Evolutionary conservation across 2,329 filamentous ascomycete genomes (phyloP).

Genomic region (Colletotrichum limetticola): DNA sequence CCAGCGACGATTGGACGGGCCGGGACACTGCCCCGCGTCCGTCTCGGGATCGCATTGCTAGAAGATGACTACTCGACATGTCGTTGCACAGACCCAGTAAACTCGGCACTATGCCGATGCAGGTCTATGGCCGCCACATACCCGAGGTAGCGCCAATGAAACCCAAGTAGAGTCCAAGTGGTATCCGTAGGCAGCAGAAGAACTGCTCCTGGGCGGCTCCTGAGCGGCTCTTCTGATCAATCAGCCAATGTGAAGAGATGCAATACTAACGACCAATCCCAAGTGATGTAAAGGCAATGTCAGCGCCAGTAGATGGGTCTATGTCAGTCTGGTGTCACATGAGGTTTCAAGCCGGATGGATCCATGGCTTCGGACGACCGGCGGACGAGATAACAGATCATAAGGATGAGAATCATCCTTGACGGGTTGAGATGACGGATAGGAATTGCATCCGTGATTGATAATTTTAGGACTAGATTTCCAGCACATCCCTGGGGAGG

Average conservation of each 20-base stretch:
- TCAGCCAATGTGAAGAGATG: background rate
- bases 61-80: background rate
- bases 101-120: constrained; percentile 24
- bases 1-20: background rate
- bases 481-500: background rate
- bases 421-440: background rate
- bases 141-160: constrained; percentile 5
- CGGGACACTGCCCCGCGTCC: background rate
- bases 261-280: background rate
- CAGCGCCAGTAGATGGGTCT: background rate
- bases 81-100: constrained; percentile 13
- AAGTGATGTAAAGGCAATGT: background rate
- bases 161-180: background rate
- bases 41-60: background rate
- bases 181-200: background rate
- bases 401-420: background rate
- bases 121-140: background rate
- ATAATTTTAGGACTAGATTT: background rate
- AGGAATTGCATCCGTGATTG: background rate
- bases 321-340: background rate
- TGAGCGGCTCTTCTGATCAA: background rate
- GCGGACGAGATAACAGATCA: background rate
- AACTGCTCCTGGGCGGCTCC: background rate
- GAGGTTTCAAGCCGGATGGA: constrained; percentile 11
- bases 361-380: background rate